Conservation (phyloP, 1,284 basidiomycete species). For the Cutaneotrichosporon dermatis region DNA sequence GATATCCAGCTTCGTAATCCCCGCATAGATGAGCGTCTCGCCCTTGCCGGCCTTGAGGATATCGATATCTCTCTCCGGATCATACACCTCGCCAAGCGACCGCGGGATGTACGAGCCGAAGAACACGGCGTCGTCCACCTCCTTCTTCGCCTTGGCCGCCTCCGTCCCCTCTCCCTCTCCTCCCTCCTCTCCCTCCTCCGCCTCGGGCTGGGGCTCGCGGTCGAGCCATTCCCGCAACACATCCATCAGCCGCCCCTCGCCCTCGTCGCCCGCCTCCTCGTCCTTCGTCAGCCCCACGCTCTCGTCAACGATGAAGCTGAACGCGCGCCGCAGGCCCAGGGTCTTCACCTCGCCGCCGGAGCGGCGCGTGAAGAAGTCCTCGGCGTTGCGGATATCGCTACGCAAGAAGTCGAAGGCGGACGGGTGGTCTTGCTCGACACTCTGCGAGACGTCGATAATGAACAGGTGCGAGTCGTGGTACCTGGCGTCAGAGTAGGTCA, state of each 20-base stretch:
- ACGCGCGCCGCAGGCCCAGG: conserved; percentile 75
- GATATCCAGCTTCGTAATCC: conserved; percentile 68
- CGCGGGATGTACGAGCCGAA: conserved; percentile 84
- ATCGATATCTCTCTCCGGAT: conserved; percentile 84
- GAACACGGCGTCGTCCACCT: conserved; percentile 80
- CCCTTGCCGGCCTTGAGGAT: conserved; percentile 66
- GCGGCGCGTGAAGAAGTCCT: conserved; percentile 80
- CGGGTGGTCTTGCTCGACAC: conserved; percentile 97
- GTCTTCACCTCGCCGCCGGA: conserved; percentile 60
- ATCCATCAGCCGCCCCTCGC: conserved; percentile 36
- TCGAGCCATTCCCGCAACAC: conserved; percentile 57
- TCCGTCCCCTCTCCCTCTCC: neutral
- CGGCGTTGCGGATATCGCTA: conserved; percentile 84
- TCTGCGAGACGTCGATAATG: conserved; percentile 98
- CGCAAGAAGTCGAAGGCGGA: conserved; percentile 93
- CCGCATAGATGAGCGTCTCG: conserved; percentile 72
- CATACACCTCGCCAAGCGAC: conserved; percentile 81
- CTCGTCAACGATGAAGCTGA: conserved; percentile 79
- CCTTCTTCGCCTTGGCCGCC: conserved; percentile 15
- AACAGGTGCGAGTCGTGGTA: conserved; percentile 65
- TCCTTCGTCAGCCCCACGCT: conserved; percentile 26
- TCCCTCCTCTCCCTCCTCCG: conserved; percentile 3
- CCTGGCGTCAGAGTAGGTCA: conserved; percentile 34
- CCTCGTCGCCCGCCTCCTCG: conserved; percentile 43
- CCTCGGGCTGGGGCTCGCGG: conserved; percentile 18